These are phyloP conservation scores for Arthromyces matolae DNA, from an alignment of 768 basidiomycete species.

Conservation along the genomic window DNA sequence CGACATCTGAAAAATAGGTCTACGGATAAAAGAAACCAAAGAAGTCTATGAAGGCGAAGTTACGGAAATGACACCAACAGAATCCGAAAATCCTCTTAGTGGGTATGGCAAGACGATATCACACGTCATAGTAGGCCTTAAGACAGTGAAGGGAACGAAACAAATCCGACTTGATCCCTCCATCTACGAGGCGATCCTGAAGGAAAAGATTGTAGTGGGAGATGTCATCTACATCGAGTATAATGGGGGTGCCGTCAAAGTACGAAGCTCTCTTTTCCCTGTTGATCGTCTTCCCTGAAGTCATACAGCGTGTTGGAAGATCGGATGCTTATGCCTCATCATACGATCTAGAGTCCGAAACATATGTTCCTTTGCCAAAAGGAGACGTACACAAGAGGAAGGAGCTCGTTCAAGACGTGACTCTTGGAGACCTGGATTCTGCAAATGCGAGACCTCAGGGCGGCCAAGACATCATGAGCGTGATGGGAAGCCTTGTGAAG, in stretches of 20 bases:
- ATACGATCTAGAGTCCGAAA: slow-evolving; percentile 97
- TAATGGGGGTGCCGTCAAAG: slow-evolving; percentile 94
- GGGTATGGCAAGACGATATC: slow-evolving; percentile 98
- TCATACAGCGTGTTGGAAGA: slow-evolving; percentile 79
- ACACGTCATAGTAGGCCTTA: slow-evolving; percentile 95
- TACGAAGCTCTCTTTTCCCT: slow-evolving; percentile 29
- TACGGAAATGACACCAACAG: slow-evolving; percentile 92
- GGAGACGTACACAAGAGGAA: slow-evolving; percentile 24
- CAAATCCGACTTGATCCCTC: slow-evolving; percentile 91
- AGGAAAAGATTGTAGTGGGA: slow-evolving; percentile 94
- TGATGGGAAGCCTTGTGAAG: slow-evolving; percentile 90
- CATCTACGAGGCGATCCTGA: slow-evolving; percentile 95
- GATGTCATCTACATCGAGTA: slow-evolving; percentile 96
- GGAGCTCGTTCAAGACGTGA: slow-evolving; percentile 24
- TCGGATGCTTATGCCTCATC: slow-evolving; percentile 97
- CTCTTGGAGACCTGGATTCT: slow-evolving; percentile 87
- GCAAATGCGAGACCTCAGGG: slow-evolving; percentile 96
- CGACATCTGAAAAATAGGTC: too few species aligned
- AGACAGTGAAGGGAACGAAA: slow-evolving; percentile 91
- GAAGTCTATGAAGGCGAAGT: slow-evolving; percentile 99
- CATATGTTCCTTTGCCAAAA: slow-evolving; percentile 89
- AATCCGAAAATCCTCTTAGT: slow-evolving; percentile 94
- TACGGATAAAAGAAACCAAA: slow-evolving; percentile 98
- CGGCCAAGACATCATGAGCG: slow-evolving; percentile 98
- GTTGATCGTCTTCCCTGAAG: slow-evolving; percentile 2